These are phyloP conservation scores for Trichosanthes truncata DNA, from an alignment of 306 rosid species.

Conservation along the genomic window DNA sequence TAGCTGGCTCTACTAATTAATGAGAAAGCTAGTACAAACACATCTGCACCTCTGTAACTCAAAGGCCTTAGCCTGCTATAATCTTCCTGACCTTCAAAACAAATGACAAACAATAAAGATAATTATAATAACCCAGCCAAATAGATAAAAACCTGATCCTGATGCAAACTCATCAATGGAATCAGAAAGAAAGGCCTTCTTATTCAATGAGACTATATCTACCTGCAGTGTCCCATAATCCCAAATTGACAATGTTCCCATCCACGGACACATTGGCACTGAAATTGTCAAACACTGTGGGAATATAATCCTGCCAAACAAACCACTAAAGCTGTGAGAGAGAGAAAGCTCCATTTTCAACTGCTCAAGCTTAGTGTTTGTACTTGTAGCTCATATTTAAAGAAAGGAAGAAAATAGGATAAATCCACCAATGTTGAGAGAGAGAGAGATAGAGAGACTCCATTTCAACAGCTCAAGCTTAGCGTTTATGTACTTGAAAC, in stretches of 20 bases:
- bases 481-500: too few relatives aligned
- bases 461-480: neutral
- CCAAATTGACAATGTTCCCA: slow-evolving; percentile 87
- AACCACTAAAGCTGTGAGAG: neutral
- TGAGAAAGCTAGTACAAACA: slow-evolving; percentile 88
- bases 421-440: neutral
- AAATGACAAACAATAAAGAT: neutral
- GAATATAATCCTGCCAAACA: slow-evolving; percentile 74
- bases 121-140: neutral
- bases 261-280: slow-evolving; percentile 99
- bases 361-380: neutral
- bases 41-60: slow-evolving; percentile 96
- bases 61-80: slow-evolving; percentile 98
- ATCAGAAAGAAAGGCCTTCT: neutral
- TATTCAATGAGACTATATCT: slow-evolving; percentile 1
- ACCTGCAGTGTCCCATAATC: slow-evolving; percentile 99
- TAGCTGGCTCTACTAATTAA: slow-evolving; percentile 92
- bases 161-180: neutral
- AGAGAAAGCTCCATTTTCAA: neutral
- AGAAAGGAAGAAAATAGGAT: neutral
- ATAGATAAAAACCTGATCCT: neutral
- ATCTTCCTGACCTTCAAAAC: slow-evolving; percentile 83
- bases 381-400: neutral
- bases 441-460: neutral
- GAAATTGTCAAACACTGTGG: slow-evolving; percentile 95